Conservation (phyloP, 345 rosid genomes). For the Arabidopsis thaliana region TAIR10.1 NC_003074.8:16397001-16397500, state of each 20-base stretch:
- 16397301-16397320: background rate
- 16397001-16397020: background rate
- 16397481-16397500: slow-evolving; percentile 15
- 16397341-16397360: slow-evolving; percentile 14
- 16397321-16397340: slow-evolving; percentile 24
- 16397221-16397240: background rate
- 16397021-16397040: slow-evolving; percentile 5
- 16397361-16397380: background rate
- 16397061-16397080: slow-evolving; percentile 41
- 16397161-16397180: background rate
- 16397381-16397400: slow-evolving; percentile 14
- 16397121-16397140: slow-evolving; percentile 39
- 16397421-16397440: slow-evolving; percentile 26
- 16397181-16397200: slow-evolving; percentile 38
- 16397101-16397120: slow-evolving; percentile 36
- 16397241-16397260: slow-evolving; percentile 24
- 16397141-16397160: slow-evolving; percentile 35
- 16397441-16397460: slow-evolving; percentile 39
- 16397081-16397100: slow-evolving; percentile 29
- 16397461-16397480: slow-evolving; percentile 22
- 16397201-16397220: slow-evolving; percentile 14
- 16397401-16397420: slow-evolving; percentile 25
- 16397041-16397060: slow-evolving; percentile 12
- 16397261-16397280: slow-evolving; percentile 20
- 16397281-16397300: background rate